Base-by-base conservation (phyloP, 192 early-diverging fungal genomes). In the Linderina pennispora region DNA sequence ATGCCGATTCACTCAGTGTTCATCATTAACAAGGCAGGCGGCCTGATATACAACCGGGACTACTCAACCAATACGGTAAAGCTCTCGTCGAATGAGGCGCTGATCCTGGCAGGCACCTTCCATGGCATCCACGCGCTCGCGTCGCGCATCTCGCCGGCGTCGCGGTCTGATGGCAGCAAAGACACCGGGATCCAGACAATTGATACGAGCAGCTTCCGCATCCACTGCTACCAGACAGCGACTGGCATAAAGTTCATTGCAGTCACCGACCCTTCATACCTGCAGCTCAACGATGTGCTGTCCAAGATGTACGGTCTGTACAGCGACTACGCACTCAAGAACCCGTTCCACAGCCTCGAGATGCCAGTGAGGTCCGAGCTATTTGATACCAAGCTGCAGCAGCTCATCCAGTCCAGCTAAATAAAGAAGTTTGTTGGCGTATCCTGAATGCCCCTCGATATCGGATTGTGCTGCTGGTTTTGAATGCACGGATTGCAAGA, bases 161-260 rank as follows among this genome's bases (percentile, higher is more conserved):
- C 45, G 13, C 55, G 43, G 21, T 19, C 42, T 16, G 15, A 39
- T 16, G 22, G 57, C 1, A 69, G 74, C 23, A 72, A 64, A 14
- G 94, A 92, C 16, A 77, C 75, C 14, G 94, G 96, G 4, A 84
- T 97, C 38, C 91, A 99, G 63, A 77, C 92, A 44, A 81, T 99
- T 7, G 92, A 99, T 56, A 80, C 91, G 2, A 89, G 92, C 24
- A 79, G 79, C 17, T 91, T 99, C 65, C 91, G 87, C 53, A 75
- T 97, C 26, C 83, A 87, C 55, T 99, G 96, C 68, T 88, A 79
- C 53, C 94, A 99, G 60, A 93, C 94, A 7, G 76, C 85, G 11
- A 99, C 96, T 21, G 95, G 96, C 19, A 89, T 86, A 42, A 99
- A 99, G 62, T 92, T 99, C 62, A 69, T 99, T n/a, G 72, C 97